Base-by-base conservation (phyloP, 768 basidiomycete species). In the Agrocybe chaxingu region DNA sequence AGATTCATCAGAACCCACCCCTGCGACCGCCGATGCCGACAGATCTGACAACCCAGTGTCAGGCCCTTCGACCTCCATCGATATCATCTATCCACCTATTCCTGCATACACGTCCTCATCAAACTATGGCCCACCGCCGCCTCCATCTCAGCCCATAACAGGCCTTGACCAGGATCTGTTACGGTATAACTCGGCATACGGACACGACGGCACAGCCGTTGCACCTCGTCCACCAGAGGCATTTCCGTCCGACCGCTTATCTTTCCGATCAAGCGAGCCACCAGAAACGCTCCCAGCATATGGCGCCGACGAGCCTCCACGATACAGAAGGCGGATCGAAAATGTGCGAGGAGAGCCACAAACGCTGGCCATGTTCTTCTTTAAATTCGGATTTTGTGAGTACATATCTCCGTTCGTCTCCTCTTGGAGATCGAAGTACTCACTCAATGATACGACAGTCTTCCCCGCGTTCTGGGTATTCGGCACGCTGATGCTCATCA, bases 341-440 rank as follows among this genome's bases (percentile, higher is more conserved):
- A 50, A 38, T 29, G 32, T 42, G 10, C 37, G 44, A 38, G 39
- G 45, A 8, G 56, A 60, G 33, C 59, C 59, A 9, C 37, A 60
- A 8, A 57, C 54, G 7, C 40, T 57, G 8, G 52, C 56, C 8
- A 50, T 53, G 46, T 33, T 49, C 3, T 52, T 57, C n/a, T 57
- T 60, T 42, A 57, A 52, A 37, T 52, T 42, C 7, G 59, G 56
- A 7, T 60, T 60, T 45, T 45, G 59, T 60, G 18, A 36, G 59
- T 57, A 3, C 7, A 31, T 18, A 5, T 6, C 2, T 13, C 10
- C 9, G 16, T 7, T 29, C 30, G 12, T 2, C 11, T 9, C 4
- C 1, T n/a, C 8, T 29, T 51, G 6, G 34, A 30, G 29, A 44
- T 37, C 13, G 1, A 37, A 10, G 13, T 24, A 38, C 16, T 12